phyloP scores from a whole-genome alignment of 2,329 filamentous ascomycete species.

The Penicillium decumbens region DNA sequence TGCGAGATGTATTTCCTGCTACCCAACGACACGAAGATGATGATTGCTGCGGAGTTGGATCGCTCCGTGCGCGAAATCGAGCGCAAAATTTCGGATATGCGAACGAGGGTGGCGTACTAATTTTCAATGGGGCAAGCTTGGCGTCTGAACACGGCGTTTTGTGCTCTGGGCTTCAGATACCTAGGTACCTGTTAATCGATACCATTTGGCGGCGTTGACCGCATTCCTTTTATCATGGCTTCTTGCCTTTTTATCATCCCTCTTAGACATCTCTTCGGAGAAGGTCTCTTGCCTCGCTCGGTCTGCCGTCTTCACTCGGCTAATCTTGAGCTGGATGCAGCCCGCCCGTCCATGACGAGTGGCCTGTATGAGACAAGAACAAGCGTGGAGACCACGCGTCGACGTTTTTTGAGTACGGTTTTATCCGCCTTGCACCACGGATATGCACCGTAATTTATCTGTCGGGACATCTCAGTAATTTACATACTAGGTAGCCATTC shows the following conservation, averaged over 20 bases:
- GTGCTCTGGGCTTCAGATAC: constrained; percentile 25
- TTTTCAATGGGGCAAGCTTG: constrained; percentile 18
- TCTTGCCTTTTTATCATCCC: neutral
- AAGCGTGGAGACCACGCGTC: constrained; percentile 27
- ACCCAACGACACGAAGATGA: constrained; percentile 82
- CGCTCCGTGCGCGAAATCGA: constrained; percentile 89
- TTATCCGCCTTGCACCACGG: constrained; percentile 33
- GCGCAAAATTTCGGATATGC: constrained; percentile 77
- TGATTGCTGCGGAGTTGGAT: constrained; percentile 90
- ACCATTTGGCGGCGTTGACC: constrained; percentile 8
- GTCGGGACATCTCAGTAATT: constrained; percentile 33
- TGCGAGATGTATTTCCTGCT: constrained; percentile 87
- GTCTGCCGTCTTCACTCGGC: constrained; percentile 33
- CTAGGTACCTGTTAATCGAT: constrained; percentile 20
- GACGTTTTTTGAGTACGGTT: constrained; percentile 52
- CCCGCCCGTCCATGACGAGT: constrained; percentile 14
- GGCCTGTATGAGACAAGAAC: constrained; percentile 47
- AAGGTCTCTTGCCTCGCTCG: constrained; percentile 51
- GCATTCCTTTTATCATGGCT: constrained; percentile 1
- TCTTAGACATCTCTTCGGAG: constrained; percentile 38
- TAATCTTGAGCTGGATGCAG: constrained; percentile 44
- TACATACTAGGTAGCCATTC: no score
- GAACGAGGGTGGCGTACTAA: constrained; percentile 54
- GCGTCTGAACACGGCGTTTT: constrained; percentile 26
- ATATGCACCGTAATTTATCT: constrained; percentile 45